Evolutionary conservation across 495 filamentous ascomycete species (phyloP), one percentile per base, ranked within the genome.

Genomic region (Neurospora sp.): DNA sequence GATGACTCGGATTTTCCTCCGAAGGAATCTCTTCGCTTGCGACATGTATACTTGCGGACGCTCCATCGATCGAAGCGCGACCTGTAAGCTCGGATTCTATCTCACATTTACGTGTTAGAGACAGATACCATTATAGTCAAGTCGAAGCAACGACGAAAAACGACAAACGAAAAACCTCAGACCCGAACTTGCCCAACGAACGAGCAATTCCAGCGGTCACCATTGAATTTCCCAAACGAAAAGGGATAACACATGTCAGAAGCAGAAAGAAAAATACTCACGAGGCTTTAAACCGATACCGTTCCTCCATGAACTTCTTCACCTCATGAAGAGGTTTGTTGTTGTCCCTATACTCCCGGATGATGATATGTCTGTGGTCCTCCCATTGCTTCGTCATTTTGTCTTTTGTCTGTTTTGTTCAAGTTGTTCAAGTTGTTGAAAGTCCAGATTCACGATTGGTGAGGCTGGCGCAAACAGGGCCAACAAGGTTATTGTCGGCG

Each of bases 341-440:
- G n/a, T 83, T 74, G n/a, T 77, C 73, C 71, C 78, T 78, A 73
- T 86, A 86, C 48, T 82, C 76, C 4, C 70, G 68, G 53, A 81
- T 76, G 72, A 86, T 84, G 7, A 74, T 75, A 27, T 76, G 76
- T 69, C 81, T 76, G 74, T 83, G 76, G 35, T 75, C 65, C 10
- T 82, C 79, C 83, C 83, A 86, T 68, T 72, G 70, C 74, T 85
- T 85, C 40, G 84, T 85, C 84, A 86, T 86, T 22, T 65, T 35
- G 53, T 17, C 53, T 61, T 8, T 61, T 44, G 16, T 17, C 7
- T 14, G 0, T 4, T 35, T 65, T 65, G 1, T 65, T 65, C 53
- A 61, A 31, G 53, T 16, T 31, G 22, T 61, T 31, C 5, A 61
- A 31, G 53, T 61, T 35, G 53, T 61, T 4, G 53, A 61, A 0